A percentile compares a stretch with the other conserved stretches of the same genome.
Conservation (phyloP, 352 stramenopile genomes). For the Pythium sukuiense region DNA sequence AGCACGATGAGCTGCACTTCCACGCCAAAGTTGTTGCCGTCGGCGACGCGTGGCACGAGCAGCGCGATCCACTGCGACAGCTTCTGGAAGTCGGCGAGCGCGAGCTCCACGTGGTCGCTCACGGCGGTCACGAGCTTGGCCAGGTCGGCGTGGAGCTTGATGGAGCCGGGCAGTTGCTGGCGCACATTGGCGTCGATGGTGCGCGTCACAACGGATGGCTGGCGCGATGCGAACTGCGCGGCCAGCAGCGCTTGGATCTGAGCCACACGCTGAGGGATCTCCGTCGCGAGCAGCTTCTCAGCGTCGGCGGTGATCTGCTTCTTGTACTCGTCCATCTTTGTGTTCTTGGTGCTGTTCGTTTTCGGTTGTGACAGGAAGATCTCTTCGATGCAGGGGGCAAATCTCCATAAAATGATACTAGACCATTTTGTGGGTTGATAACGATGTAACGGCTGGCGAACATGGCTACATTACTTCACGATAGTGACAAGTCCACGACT, state of each 20-base stretch:
- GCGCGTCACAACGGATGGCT: slow-evolving; percentile 39
- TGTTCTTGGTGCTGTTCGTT: background rate
- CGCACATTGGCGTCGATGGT: slow-evolving; percentile 36
- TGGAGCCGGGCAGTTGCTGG: slow-evolving; percentile 27
- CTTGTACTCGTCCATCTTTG: slow-evolving; percentile 59
- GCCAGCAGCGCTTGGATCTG: slow-evolving; percentile 48
- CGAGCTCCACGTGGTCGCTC: slow-evolving; percentile 54
- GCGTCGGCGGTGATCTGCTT: slow-evolving; percentile 37
- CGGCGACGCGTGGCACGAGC: slow-evolving; percentile 69
- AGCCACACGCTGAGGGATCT: slow-evolving; percentile 46
- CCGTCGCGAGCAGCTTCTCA: slow-evolving; percentile 36
- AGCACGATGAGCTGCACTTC: slow-evolving; percentile 81
- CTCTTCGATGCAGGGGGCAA: background rate
- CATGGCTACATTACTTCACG: background rate
- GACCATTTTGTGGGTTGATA: background rate
- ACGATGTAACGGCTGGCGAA: background rate
- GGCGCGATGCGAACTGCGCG: slow-evolving; percentile 45
- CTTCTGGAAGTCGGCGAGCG: slow-evolving; percentile 45
- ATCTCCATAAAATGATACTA: slow-evolving; percentile 1
- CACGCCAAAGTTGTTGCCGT: slow-evolving; percentile 89
- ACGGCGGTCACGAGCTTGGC: slow-evolving; percentile 41
- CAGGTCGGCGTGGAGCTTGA: slow-evolving; percentile 46
- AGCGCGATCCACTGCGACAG: slow-evolving; percentile 77
- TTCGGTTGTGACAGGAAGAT: slow-evolving; percentile 3
- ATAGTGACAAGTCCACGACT: background rate